Evolutionary conservation across 257 asterid genomes (phyloP).

Genomic region (Solanum verrucosum): DNA sequence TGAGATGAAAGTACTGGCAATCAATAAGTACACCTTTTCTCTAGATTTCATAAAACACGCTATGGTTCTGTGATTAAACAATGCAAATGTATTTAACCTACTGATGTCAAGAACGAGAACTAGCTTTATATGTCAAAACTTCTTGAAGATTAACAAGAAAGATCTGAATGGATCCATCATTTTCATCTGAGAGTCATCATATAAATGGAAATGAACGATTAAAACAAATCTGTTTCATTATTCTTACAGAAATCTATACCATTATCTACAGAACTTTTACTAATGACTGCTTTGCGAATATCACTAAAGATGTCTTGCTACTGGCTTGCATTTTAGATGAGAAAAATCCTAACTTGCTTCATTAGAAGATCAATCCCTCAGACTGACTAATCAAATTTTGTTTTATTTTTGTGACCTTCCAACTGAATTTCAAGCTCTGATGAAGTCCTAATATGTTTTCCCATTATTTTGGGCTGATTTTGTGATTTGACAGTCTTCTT

Average conservation of each 20-base stretch:
- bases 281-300: background rate
- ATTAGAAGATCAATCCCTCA: background rate
- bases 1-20: background rate
- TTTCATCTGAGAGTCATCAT: background rate
- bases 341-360: background rate
- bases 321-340: background rate
- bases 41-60: background rate
- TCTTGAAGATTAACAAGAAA: background rate
- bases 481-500: background rate
- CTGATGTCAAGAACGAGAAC: background rate
- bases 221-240: background rate
- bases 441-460: background rate
- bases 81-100: background rate
- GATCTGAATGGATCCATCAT: background rate
- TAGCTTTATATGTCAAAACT: background rate
- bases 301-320: background rate
- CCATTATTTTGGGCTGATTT: background rate
- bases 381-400: background rate
- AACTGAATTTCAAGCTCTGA: background rate
- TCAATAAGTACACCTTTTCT: background rate
- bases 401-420: background rate
- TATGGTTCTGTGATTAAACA: background rate
- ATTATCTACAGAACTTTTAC: background rate
- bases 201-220: background rate
- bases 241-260: background rate